Base-by-base conservation (phyloP, 768 basidiomycete genomes). In the Amanita jacksonii region DNA sequence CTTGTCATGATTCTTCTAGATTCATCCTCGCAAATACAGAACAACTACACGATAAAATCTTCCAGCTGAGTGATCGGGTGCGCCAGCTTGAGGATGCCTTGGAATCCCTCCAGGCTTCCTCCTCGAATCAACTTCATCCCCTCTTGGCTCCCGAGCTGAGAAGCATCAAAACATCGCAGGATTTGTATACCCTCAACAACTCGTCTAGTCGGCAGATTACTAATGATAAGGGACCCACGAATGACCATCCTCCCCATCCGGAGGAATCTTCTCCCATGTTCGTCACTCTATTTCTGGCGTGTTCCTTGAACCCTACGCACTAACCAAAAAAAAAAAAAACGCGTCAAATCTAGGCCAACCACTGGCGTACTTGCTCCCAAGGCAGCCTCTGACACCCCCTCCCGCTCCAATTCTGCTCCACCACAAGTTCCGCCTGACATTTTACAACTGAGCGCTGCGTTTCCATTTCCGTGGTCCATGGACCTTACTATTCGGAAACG, bases 11-110 rank as follows among this genome's bases (percentile, higher is more conserved):
- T 10, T 15, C 5, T 18, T 25, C 36, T 47, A 79, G 79, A 43
- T 81, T 81, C 49, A 81, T 81, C 50, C 73, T 81, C 27, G 79
- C 79, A 10, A 78, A 79, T 51, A 79, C 79, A 6, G 78, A 77
- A 48, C 75, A 79, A 53, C 61, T 81, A 30, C 80, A 81, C 50
- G 73, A 74, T 25, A 79, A 77, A 59, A 79, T 80, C 4, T 65
- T 67, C 9, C 67, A 75, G 51, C 67, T 82, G 42, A 71, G 75
- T 49, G 74, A 77, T 52, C 77, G 80, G 35, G 77, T 82, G 23
- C 69, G 77, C 37, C 72, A 76, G 47, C 68, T 82, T 9, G 80
- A 82, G 54, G 76, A 79, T 22, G 78, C 76, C 1, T 62, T 82
- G 16, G 67, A 68, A 47, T 40, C 53, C 0, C 53, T 75, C 18